Evolutionary conservation across 31 red algal genomes (phyloP).

Genomic region (Odonthalia washingtoniensis): DNA sequence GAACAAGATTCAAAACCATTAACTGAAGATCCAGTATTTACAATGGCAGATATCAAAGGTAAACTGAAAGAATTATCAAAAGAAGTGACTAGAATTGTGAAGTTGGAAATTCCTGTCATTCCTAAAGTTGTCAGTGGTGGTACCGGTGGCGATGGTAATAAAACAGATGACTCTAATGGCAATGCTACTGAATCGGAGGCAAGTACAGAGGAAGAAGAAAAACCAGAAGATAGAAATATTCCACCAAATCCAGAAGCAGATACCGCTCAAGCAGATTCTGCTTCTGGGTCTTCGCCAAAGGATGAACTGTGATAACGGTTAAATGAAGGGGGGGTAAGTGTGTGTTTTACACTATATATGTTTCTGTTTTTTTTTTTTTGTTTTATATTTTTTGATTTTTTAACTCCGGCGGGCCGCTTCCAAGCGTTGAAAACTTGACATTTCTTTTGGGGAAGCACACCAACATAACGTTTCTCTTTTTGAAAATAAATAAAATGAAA

Average conservation of each 20-base stretch:
- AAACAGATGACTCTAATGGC: no score
- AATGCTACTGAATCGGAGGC: background rate
- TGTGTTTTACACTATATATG: no score
- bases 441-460: no score
- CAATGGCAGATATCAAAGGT: constrained; percentile 37
- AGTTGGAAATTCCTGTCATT: constrained; percentile 22
- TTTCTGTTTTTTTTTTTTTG: no score
- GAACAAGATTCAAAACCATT: constrained; percentile 37
- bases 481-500: no score
- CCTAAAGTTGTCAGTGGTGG: background rate
- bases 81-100: constrained; percentile 33
- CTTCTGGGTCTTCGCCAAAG: background rate
- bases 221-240: background rate
- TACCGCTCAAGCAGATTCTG: background rate
- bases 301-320: constrained; percentile 19
- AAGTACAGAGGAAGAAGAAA: background rate
- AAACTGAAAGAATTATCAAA: constrained; percentile 36
- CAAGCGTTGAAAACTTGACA: no score
- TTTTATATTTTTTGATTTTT: no score
- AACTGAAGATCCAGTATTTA: constrained; percentile 63
- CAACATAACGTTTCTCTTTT: no score
- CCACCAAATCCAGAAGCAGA: background rate
- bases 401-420: no score
- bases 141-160: background rate
- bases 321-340: no score